Conservation (phyloP, 73 alveolate species). For the Blepharisma japonicum region DNA sequence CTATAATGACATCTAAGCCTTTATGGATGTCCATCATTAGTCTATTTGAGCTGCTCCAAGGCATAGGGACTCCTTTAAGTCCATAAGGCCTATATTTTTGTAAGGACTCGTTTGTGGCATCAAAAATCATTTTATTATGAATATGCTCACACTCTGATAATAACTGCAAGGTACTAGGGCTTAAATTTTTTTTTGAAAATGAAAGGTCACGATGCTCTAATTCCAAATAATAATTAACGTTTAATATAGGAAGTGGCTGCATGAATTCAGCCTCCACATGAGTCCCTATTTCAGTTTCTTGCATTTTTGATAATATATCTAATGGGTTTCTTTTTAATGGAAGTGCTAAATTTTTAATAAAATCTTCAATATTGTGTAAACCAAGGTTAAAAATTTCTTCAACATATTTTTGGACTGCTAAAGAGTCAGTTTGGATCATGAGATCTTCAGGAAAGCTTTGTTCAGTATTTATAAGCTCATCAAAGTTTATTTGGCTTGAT, state of each 20-base stretch:
- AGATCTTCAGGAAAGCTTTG: not conserved
- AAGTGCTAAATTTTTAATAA: constrained; percentile 22
- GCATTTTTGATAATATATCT: not conserved
- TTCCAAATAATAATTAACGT: not conserved
- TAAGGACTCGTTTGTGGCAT: constrained; percentile 80
- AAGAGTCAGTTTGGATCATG: not conserved
- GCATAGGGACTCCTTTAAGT: constrained; percentile 75
- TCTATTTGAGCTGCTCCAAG: constrained; percentile 54
- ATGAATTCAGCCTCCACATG: not conserved
- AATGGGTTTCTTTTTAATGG: constrained; percentile 5
- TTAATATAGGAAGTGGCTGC: not conserved
- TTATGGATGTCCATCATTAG: not conserved
- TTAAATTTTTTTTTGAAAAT: constrained; percentile 19
- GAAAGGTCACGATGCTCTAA: not conserved
- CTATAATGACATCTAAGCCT: constrained; percentile 31
- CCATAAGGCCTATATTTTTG: constrained; percentile 81
- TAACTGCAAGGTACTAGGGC: constrained; percentile 42
- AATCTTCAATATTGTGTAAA: not conserved
- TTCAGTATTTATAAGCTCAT: not conserved
- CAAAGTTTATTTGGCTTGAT: not conserved
- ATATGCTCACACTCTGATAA: constrained; percentile 73
- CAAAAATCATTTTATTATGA: constrained; percentile 80
- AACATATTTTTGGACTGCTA: not conserved
- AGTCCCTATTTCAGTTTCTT: constrained; percentile 14
- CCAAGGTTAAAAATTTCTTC: not conserved